Evolutionary conservation across 2,329 filamentous ascomycete species (phyloP), one percentile per base, ranked within the genome.

Genomic region (Diaporthe citriasiana): DNA sequence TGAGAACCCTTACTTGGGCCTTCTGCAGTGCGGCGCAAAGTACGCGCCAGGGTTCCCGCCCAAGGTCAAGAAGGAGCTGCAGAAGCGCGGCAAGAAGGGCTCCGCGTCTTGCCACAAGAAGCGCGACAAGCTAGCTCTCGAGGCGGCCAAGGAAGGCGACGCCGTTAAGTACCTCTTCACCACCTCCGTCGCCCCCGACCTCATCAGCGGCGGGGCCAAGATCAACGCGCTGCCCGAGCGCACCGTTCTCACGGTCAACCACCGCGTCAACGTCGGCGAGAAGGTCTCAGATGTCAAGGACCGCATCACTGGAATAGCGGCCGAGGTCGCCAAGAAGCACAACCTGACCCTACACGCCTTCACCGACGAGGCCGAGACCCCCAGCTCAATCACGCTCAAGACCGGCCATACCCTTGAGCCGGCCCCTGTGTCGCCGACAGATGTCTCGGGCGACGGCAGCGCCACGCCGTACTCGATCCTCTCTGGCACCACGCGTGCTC

Each of bases 151-250:
- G 77, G 80, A 82, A 80, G 69, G 72, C 3, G 72, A 74, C 0
- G 71, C 56, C 15, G 80, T 82, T 71, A 85, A 85, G 59, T 93
- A 89, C 78, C 84, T 89, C 33, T 87, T 93, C 75, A 90, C 90
- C 59, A 93, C 91, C 0, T 91, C 90, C 0, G 85, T 89, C 42
- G 89, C 92, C 0, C 87, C 91, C 0, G 91, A 93, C 78, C 81
- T 91, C 17, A 90, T 94, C 76, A 78, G 80, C 9, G 92, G 92
- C 1, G 92, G 92, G 0, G 85, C 89, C 60, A 94, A 94, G 82
- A 87, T 89, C 79, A 94, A 94, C 76, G 91, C 92, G 0, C 87
- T 94, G 65, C 92, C 92, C 0, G 92, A 93, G 78, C 84, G 86
- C 15, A 89, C 88, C 0, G 84, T 84, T 0, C 83, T 89, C 0